Evolutionary conservation across 2,329 filamentous ascomycete genomes (phyloP).

Genomic region (Lojkania enalia): DNA sequence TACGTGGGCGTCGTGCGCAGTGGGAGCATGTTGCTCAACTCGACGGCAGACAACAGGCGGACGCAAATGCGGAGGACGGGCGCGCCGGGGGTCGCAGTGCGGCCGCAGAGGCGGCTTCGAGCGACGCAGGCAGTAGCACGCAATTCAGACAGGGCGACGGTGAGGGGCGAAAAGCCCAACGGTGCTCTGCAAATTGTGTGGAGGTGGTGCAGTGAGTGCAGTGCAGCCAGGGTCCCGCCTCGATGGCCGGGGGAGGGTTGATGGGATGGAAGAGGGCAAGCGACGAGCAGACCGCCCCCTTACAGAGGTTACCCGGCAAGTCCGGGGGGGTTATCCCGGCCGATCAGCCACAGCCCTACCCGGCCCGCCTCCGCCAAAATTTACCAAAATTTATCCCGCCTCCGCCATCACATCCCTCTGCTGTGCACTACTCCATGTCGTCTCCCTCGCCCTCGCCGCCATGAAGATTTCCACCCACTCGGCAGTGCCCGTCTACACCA

Average conservation of each 20-base stretch:
- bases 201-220: not conserved
- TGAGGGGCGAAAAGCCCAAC: not conserved
- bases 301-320: too few relatives aligned
- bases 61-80: not conserved
- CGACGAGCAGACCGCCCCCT: too few relatives aligned
- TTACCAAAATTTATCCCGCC: not conserved
- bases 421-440: too few relatives aligned
- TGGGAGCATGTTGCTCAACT: conserved; percentile 35
- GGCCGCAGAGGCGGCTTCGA: not conserved
- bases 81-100: conserved; percentile 1
- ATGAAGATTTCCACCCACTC: conserved; percentile 87
- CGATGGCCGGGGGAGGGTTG: not conserved
- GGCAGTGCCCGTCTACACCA: conserved; percentile 87
- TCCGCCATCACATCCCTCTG: too few relatives aligned
- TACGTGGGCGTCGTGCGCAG: conserved; percentile 24
- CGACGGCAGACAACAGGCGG: conserved; percentile 20
- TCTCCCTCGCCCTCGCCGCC: conserved; percentile 20
- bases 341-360: conserved; percentile 1
- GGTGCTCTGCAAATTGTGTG: not conserved
- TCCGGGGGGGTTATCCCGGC: too few relatives aligned
- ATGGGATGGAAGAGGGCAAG: not conserved
- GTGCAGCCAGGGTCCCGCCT: conserved; percentile 4
- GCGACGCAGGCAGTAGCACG: not conserved
- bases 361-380: not conserved
- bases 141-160: too few relatives aligned